Percentiles rank a stretch among this genome's conserved stretches.
Conservation (phyloP, 2,329 filamentous ascomycete species). For the Talaromyces rugulosus region DNA sequence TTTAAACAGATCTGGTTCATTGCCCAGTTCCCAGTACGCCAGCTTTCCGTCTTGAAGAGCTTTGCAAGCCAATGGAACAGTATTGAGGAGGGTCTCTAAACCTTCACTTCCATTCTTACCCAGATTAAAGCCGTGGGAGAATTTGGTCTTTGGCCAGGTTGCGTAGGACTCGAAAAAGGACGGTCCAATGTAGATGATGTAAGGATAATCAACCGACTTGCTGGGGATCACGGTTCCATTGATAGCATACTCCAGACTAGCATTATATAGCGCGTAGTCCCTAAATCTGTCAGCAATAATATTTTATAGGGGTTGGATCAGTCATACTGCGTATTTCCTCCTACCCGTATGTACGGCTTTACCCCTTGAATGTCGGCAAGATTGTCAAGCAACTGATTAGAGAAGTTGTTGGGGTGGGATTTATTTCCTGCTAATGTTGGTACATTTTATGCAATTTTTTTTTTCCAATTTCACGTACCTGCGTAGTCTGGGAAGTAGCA, state of each 20-base stretch:
- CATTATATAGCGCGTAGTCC: conserved; percentile 10
- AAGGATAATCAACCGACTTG: conserved; percentile 7
- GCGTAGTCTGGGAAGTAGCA: conserved; percentile 7
- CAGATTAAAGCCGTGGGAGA: conserved; percentile 10
- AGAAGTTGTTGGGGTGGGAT: conserved; percentile 9
- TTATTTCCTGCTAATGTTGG: conserved; percentile 4
- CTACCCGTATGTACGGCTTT: conserved; percentile 12
- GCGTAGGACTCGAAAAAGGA: conserved; percentile 12
- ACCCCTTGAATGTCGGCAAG: conserved; percentile 5
- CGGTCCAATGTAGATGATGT: conserved; percentile 9
- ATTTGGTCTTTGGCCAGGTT: conserved; percentile 12
- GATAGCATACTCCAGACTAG: conserved; percentile 2
- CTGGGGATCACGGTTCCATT: conserved; percentile 5
- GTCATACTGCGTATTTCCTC: conserved; percentile 12
- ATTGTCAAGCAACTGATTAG: conserved; percentile 9
- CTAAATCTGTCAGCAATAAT: not conserved
- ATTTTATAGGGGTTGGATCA: not conserved
- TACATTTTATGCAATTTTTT: not conserved
- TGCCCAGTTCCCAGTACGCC: conserved; percentile 9
- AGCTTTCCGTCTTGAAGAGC: conserved; percentile 5
- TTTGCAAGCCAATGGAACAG: conserved; percentile 8
- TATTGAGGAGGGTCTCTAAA: not conserved
- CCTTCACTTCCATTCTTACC: conserved; percentile 1
- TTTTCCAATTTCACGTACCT: not conserved
- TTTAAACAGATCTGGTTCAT: conserved; percentile 10